Evolutionary conservation across 2,329 filamentous ascomycete species (phyloP).

Genomic region (Pezizomycotina sp.): DNA sequence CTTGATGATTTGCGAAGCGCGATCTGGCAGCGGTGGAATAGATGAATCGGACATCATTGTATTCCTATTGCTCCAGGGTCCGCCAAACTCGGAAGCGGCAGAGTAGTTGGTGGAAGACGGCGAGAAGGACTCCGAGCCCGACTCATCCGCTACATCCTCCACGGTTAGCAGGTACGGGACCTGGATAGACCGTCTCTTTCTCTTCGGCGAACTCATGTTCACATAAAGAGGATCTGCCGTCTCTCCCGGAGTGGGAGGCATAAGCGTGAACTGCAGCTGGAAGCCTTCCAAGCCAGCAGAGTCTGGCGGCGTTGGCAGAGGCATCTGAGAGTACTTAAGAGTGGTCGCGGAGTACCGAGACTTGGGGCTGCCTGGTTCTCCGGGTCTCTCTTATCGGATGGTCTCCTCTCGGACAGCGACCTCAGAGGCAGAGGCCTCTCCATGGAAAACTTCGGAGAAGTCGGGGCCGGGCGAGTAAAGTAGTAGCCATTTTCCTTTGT

Average conservation of each 20-base stretch:
- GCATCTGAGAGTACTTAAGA: conserved; percentile 18
- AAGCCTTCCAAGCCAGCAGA: conserved; percentile 18
- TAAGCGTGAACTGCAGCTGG: conserved; percentile 17
- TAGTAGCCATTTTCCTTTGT: no score
- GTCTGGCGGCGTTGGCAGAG: conserved; percentile 17
- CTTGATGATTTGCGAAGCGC: no score
- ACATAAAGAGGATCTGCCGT: conserved; percentile 8
- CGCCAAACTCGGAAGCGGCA: conserved; percentile 16
- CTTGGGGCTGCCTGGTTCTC: no score
- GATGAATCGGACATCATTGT: no score
- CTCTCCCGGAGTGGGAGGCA: conserved; percentile 17
- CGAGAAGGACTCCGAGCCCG: conserved; percentile 18
- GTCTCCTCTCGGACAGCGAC: no score
- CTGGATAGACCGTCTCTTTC: conserved; percentile 10
- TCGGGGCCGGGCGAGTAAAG: no score
- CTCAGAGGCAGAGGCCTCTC: no score
- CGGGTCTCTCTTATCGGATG: no score
- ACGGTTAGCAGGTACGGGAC: conserved; percentile 18
- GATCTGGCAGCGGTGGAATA: no score
- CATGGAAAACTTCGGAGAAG: no score
- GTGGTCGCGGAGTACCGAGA: conserved; percentile 17
- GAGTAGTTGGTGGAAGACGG: conserved; percentile 19
- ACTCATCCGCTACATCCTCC: conserved; percentile 15
- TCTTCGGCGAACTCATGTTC: conserved; percentile 3
- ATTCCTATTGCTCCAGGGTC: conserved; percentile 8